Evolutionary conservation across 2,329 filamentous ascomycete species (phyloP), one percentile per base, ranked within the genome.

Genomic region (Aureobasidium subglaciale): DNA sequence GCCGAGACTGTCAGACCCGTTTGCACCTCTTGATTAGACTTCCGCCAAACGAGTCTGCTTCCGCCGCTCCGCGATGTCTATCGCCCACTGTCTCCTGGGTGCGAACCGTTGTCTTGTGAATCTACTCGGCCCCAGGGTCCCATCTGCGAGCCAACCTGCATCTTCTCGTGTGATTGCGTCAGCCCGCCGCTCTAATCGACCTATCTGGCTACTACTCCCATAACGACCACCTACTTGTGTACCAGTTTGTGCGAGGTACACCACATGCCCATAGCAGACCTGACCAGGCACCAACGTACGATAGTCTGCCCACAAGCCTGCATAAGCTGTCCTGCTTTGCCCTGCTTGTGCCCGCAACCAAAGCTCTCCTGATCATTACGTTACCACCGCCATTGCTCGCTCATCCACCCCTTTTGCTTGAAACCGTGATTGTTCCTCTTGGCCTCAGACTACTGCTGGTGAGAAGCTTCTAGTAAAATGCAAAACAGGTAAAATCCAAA

Each of bases 1-100:
- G 50, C 50, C 50, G 38, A 54, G 50, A 43, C 38, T 54, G 32
- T 43, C 50, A 43, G 38, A 25, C 20, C 50, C 50, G 50, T 54
- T 43, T 48, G 50, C 37, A 27, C 29, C n/a, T 54, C 38, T 18
- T 25, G 13, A 43, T 54, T 54, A 54, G 50, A 54, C 50, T 54
- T 43, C 29, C 50, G 50, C 38, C 50, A 54, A 43, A 54, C 38
- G 38, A 54, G 50, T 43, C 27, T 43, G 38, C 50, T 43, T 34
- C 38, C 27, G 50, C 38, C 37, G 50, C 27, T 43, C 48, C 37
- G 48, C 48, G 37, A 40, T 38, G 35, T 11, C 24, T 37, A 41
- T 9, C 48, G 25, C 20, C 46, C 32, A n/a, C 34, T 20, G 32
- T 50, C 29, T 29, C 46, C 46, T 50, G 46, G 46, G 32, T 50